Evolutionary conservation across 1,284 basidiomycete species (phyloP).

Genomic region (Puccinia hordei): DNA sequence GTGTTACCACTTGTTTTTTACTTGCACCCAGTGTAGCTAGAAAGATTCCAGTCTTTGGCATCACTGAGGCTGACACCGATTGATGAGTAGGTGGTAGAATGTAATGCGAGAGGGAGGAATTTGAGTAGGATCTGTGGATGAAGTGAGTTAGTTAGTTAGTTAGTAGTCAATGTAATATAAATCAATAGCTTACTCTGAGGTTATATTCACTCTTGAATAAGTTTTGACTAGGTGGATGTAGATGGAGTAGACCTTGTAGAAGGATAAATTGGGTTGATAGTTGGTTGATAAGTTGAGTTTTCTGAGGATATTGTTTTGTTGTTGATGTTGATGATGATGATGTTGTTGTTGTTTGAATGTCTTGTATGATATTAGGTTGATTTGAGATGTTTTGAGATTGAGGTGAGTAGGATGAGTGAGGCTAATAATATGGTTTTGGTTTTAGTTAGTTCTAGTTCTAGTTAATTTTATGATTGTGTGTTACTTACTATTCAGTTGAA

Average conservation of each 20-base stretch:
- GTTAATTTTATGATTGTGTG: no score
- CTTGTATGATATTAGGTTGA: neutral
- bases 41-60: no score
- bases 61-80: no score
- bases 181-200: slow-evolving; percentile 28
- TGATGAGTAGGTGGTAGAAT: neutral
- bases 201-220: slow-evolving; percentile 39
- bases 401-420: slow-evolving; percentile 20
- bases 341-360: neutral
- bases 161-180: neutral
- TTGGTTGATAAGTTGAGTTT: neutral
- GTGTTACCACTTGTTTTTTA: no score
- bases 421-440: neutral
- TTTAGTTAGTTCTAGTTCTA: neutral
- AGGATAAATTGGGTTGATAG: neutral
- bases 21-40: no score
- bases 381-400: slow-evolving; percentile 6
- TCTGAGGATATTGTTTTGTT: neutral
- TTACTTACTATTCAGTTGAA: no score
- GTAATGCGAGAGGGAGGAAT: slow-evolving; percentile 14
- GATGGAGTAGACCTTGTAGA: slow-evolving; percentile 33
- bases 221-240: slow-evolving; percentile 39
- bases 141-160: neutral
- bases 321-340: neutral
- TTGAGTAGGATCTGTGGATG: slow-evolving; percentile 29